These are phyloP conservation scores for Ramichloridium luteum DNA, from an alignment of 2,329 filamentous ascomycete genomes.

Conservation along the genomic window DNA sequence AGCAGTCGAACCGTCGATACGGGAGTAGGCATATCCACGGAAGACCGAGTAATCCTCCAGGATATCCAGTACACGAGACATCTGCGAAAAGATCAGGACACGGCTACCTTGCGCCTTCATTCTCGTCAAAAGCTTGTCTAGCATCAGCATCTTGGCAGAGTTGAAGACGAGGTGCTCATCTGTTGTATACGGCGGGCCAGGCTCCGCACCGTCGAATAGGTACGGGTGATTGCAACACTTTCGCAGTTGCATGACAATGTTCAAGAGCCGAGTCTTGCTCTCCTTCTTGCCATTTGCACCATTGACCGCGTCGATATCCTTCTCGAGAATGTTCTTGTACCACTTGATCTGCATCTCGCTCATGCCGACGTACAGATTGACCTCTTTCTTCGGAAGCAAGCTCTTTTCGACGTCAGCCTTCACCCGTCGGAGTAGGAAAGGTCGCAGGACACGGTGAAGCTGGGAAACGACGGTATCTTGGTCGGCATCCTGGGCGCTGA, in stretches of 20 bases:
- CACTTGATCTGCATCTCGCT: slow-evolving; percentile 98
- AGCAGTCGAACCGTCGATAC: slow-evolving; percentile 91
- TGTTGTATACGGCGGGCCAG: slow-evolving; percentile 92
- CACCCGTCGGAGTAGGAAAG: slow-evolving; percentile 88
- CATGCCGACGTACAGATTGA: slow-evolving; percentile 97
- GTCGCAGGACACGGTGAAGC: slow-evolving; percentile 80
- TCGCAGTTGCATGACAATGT: slow-evolving; percentile 98
- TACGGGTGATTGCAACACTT: slow-evolving; percentile 99
- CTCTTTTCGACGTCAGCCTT: slow-evolving; percentile 99
- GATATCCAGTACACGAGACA: slow-evolving; percentile 94
- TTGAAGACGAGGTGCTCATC: slow-evolving; percentile 93
- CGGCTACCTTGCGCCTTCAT: slow-evolving; percentile 79
- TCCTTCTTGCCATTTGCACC: slow-evolving; percentile 92
- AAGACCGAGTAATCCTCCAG: slow-evolving; percentile 98
- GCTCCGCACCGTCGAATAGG: slow-evolving; percentile 92
- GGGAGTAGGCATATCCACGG: slow-evolving; percentile 86
- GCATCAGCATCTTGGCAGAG: slow-evolving; percentile 91
- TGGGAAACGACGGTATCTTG: slow-evolving; percentile 95
- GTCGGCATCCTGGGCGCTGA: slow-evolving; percentile 77
- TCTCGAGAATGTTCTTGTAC: slow-evolving; percentile 98
- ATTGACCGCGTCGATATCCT: slow-evolving; percentile 97
- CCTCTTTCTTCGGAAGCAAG: slow-evolving; percentile 87
- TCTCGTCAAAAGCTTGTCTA: slow-evolving; percentile 79
- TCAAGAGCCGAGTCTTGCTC: slow-evolving; percentile 90
- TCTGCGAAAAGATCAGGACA: slow-evolving; percentile 98